A percentile compares a stretch with the other conserved stretches of the same genome.
These are phyloP conservation scores for Exophiala sp. DNA, from an alignment of 2,329 filamentous ascomycete species.

Conservation along the genomic window DNA sequence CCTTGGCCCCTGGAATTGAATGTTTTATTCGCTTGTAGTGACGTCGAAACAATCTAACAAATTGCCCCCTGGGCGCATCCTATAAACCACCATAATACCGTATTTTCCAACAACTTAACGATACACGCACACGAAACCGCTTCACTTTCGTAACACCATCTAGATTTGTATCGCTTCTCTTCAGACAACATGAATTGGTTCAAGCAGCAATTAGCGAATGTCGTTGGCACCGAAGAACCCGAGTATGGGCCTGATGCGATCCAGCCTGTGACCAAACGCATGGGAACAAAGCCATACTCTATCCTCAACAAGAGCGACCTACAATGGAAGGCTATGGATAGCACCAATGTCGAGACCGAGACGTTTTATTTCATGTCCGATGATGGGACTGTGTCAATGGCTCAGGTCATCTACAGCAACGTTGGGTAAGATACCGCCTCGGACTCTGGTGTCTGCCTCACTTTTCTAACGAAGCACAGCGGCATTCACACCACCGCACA, in stretches of 20 bases:
- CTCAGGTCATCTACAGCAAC: slow-evolving; percentile 96
- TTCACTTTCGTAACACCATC: neutral
- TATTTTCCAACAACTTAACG: slow-evolving; percentile 9
- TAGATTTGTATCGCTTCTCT: slow-evolving; percentile 5
- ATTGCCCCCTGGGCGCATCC: neutral
- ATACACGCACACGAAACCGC: slow-evolving; percentile 1
- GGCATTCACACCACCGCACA: slow-evolving; percentile 85
- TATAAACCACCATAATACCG: slow-evolving; percentile 1
- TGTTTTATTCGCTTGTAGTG: neutral
- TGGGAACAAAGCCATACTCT: slow-evolving; percentile 70
- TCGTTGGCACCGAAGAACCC: slow-evolving; percentile 92
- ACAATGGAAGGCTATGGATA: slow-evolving; percentile 74
- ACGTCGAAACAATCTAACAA: neutral
- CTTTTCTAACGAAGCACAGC: slow-evolving; percentile 46
- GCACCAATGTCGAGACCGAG: slow-evolving; percentile 89
- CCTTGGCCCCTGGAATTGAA: too few relatives aligned
- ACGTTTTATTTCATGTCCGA: slow-evolving; percentile 86
- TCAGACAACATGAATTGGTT: slow-evolving; percentile 83
- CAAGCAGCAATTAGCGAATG: slow-evolving; percentile 71
- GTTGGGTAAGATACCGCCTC: slow-evolving; percentile 62
- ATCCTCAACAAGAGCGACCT: slow-evolving; percentile 71
- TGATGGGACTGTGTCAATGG: slow-evolving; percentile 67
- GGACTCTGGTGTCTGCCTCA: slow-evolving; percentile 4
- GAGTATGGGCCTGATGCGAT: slow-evolving; percentile 89
- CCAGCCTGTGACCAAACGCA: slow-evolving; percentile 75